phyloP scores from a whole-genome alignment of 805 yeast species.

The Myxozyma lipomycoides region DNA sequence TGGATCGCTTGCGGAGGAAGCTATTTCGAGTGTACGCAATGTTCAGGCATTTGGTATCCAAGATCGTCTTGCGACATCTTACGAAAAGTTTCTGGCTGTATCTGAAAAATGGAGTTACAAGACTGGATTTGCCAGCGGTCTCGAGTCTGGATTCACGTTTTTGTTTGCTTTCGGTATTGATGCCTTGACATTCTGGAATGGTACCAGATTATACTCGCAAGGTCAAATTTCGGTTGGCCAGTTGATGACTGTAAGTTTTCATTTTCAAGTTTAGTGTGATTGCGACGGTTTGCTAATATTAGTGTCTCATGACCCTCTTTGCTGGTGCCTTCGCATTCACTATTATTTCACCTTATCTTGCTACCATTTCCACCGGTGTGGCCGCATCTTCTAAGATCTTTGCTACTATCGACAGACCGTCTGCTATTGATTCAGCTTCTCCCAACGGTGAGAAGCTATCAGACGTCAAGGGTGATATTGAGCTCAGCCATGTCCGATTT shows the following conservation, averaged over 20 bases:
- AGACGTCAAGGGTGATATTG: constrained; percentile 41
- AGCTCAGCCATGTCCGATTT: constrained; percentile 30
- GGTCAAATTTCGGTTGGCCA: constrained; percentile 37
- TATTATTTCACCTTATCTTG: constrained; percentile 41
- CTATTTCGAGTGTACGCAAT: constrained; percentile 41
- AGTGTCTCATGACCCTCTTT: constrained; percentile 23
- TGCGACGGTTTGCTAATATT: neutral
- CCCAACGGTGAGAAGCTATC: constrained; percentile 28
- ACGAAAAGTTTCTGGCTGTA: constrained; percentile 33
- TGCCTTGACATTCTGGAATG: constrained; percentile 44
- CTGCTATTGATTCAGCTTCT: constrained; percentile 39
- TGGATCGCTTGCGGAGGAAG: constrained; percentile 42
- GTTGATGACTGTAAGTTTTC: constrained; percentile 35
- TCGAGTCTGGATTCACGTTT: constrained; percentile 42
- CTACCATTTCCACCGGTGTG: constrained; percentile 39
- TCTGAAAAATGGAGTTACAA: constrained; percentile 32
- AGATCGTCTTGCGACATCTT: constrained; percentile 36
- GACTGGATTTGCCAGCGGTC: constrained; percentile 34
- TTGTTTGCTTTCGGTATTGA: constrained; percentile 38
- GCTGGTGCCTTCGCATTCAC: constrained; percentile 42
- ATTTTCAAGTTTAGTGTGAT: neutral
- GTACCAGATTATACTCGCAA: constrained; percentile 39
- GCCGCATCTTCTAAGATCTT: constrained; percentile 43
- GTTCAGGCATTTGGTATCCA: constrained; percentile 44
- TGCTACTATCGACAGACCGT: constrained; percentile 44